Base-by-base conservation (phyloP, 805 yeast genomes). In the Yueomyces sp. region DNA sequence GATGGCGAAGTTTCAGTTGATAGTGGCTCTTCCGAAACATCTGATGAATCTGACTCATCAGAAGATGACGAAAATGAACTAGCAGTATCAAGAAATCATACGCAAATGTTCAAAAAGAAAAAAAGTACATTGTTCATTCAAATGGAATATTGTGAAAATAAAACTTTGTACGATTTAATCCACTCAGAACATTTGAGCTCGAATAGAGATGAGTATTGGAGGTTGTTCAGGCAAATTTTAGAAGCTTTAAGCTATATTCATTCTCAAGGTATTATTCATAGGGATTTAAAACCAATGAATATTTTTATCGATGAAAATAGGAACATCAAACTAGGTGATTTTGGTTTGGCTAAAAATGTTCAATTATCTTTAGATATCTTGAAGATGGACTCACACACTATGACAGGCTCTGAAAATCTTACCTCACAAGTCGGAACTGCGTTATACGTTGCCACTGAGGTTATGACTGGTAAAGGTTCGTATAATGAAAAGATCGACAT, bases 91-190 rank as follows among this genome's bases (percentile, higher is more conserved):
- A 48, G 44, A 11, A 39, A 9, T 39, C 44, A 28, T 33, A 34
- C 4, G 40, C 33, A 30, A 30, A 19, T 19, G 19, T 19, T 19
- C 19, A 34, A 38, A 8, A 67, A 66, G 45, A 60, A 65, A 39
- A 68, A 68, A 49, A 82, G 88, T 43, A 86, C 94, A 0, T 63
- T 92, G 31, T 92, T 85, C 59, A 92, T 92, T 51, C 99, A 92
- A 57, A 92, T 92, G 99, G 98, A 92, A 60, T 92, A 92, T 54
- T 92, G 99, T 64, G 98, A 92, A 55, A 92, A 90, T 56, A 85
- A 85, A 45, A 90, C 99, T 0, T 64, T 92, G 30, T 73, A 74
- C 42, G 95, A 92, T 63, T 66, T 92, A 47, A 90, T 92, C 40
- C 74, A 71, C 43, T 74, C 76, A 37, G 85, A 81, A 45, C 87